Conservation (phyloP, 331 rosid species). For the Prunus yedoensis region DNA sequence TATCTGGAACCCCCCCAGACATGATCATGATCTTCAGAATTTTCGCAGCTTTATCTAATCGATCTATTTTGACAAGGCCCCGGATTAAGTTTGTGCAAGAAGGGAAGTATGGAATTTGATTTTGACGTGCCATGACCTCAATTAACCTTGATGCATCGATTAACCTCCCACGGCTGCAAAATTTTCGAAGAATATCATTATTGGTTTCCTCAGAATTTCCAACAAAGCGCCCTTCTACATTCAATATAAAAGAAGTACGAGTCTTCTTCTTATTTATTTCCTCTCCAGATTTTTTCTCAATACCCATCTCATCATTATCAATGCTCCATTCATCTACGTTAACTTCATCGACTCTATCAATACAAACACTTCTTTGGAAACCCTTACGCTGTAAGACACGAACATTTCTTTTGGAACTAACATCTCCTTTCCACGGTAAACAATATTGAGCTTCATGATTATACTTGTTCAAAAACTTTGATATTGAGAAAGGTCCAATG, state of each 20-base stretch:
- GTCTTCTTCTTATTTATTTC: slow-evolving; percentile 32
- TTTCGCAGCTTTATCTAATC: slow-evolving; percentile 53
- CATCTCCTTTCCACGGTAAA: slow-evolving; percentile 33
- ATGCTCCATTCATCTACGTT: slow-evolving; percentile 37
- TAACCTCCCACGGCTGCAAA: slow-evolving; percentile 62
- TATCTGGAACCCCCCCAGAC: slow-evolving; percentile 88
- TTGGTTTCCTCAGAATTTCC: slow-evolving; percentile 56
- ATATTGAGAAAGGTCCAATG: slow-evolving; percentile 21
- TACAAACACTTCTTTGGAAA: slow-evolving; percentile 41
- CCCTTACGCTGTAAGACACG: slow-evolving; percentile 13
- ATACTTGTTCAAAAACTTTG: slow-evolving; percentile 28
- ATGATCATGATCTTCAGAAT: slow-evolving; percentile 59
- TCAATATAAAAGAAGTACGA: slow-evolving; percentile 30
- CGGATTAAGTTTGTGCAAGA: slow-evolving; percentile 72
- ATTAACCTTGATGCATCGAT: slow-evolving; percentile 60
- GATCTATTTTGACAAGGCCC: slow-evolving; percentile 50
- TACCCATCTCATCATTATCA: slow-evolving; percentile 25
- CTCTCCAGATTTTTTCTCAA: slow-evolving; percentile 32
- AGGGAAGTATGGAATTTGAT: slow-evolving; percentile 72
- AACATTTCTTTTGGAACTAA: slow-evolving; percentile 22
- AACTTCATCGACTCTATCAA: slow-evolving; percentile 53
- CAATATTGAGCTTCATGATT: slow-evolving; percentile 26
- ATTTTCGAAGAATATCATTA: slow-evolving; percentile 53
- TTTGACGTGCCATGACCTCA: slow-evolving; percentile 70
- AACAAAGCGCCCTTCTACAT: slow-evolving; percentile 50